Evolutionary conservation across 177 flowering plant species (phyloP).

Genomic region (Vitis hybrid): DNA sequence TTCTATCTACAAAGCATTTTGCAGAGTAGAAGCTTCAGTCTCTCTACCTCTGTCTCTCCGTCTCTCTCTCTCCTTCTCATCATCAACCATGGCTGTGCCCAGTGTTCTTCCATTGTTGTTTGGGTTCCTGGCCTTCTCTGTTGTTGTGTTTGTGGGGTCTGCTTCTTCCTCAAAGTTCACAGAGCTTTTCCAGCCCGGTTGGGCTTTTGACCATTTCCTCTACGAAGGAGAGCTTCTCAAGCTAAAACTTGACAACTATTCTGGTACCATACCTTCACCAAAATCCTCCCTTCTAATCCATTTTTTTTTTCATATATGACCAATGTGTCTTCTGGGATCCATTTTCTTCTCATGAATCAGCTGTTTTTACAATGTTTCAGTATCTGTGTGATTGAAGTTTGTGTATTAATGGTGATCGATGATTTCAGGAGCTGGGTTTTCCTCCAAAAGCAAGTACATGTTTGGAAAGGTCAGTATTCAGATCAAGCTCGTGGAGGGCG

Average conservation of each 20-base stretch:
- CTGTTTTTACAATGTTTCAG: background rate
- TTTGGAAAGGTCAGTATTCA: slow-evolving; percentile 81
- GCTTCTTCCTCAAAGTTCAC: slow-evolving; percentile 53
- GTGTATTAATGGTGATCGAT: background rate
- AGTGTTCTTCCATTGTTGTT: background rate
- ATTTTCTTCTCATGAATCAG: background rate
- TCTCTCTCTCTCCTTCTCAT: background rate
- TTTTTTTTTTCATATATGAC: background rate
- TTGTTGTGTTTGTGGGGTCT: slow-evolving; percentile 23
- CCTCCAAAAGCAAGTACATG: slow-evolving; percentile 83
- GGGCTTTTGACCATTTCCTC: slow-evolving; percentile 76
- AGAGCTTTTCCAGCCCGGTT: slow-evolving; percentile 74
- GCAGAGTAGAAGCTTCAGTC: slow-evolving; percentile 8
- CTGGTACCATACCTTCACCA: slow-evolving; percentile 40
- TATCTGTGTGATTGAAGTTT: background rate
- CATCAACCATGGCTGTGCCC: slow-evolving; percentile 17
- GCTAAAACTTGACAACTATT: slow-evolving; percentile 78
- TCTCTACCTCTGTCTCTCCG: background rate
- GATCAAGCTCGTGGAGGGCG: slow-evolving; percentile 91
- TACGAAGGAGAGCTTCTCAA: slow-evolving; percentile 71
- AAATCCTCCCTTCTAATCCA: no score
- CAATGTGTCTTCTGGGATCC: background rate
- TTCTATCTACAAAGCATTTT: background rate
- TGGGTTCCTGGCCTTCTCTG: slow-evolving; percentile 13
- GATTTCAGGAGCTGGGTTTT: slow-evolving; percentile 81